Base-by-base conservation (phyloP, 1,284 basidiomycete genomes). In the Sphaerobolus stellatus region DNA sequence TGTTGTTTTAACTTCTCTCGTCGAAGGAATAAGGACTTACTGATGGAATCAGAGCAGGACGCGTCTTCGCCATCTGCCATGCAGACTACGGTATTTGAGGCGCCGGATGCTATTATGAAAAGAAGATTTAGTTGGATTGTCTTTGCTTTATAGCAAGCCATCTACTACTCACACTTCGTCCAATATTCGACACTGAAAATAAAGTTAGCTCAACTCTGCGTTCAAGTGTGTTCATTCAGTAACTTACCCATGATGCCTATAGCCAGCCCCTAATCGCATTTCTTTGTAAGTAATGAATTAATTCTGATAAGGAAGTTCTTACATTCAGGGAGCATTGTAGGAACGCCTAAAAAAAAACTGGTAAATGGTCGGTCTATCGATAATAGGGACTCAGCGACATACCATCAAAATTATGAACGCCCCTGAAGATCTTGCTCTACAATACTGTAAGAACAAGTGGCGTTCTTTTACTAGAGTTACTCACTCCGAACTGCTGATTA, bases 401-500 rank as follows among this genome's bases (percentile, higher is more conserved):
- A 9, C 50, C 50, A 24, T 52, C 59, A 30, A 34, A 58, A 7
- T 36, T 52, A 29, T 52, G 50, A 36, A 52, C 50, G 8, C 29
- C 36, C 5, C 50, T 29, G 28, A 52, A 52, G 5, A 25, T 18
- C 18, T 52, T 29, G n/a, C 11, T 31, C 50, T 52, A 18, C 5
- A 16, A 34, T n/a, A n/a, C n/a, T 24, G 22, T 8, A 49, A 34
- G 36, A 24, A 59, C 67, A 33, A 52, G 27, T n/a, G n/a, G n/a
- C n/a, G 27, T 22, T 29, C 13, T 22, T 27, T 47, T 56, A 77
- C 73, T 68, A 59, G 68, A 74, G 69, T 72, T 70, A 38, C 68
- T 65, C 27, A 63, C 51, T 5, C 71, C 73, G 50, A 80, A 71
- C 13, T 65, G 47, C 5, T 63, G 62, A 50, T 79, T 77, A 2